phyloP scores from a whole-genome alignment of 345 rosid genomes.

The Abelmoschus esculentus region DNA sequence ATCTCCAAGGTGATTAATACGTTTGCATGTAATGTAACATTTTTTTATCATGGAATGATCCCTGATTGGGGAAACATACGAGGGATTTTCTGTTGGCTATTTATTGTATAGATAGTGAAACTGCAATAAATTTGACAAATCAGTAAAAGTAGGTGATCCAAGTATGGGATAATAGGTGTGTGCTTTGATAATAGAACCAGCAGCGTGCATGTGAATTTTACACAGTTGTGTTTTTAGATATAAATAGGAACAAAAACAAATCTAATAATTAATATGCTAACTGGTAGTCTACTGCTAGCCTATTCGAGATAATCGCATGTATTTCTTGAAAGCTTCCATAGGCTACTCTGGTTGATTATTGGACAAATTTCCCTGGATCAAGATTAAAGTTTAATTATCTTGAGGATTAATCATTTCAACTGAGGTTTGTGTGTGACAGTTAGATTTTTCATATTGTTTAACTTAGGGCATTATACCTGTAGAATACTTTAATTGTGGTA shows the following conservation, averaged over 20 bases:
- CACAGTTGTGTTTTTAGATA: not conserved
- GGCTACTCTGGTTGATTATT: not conserved
- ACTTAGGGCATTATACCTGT: no score
- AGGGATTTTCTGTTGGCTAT: not conserved
- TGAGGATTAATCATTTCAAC: no score
- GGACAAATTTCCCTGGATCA: not conserved
- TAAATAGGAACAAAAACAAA: not conserved
- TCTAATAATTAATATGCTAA: not conserved
- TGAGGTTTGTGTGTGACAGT: no score
- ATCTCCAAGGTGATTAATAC: slow-evolving; percentile 66
- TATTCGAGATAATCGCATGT: not conserved
- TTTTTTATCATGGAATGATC: not conserved
- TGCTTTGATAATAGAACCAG: not conserved
- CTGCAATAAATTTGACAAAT: not conserved
- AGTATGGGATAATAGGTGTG: not conserved
- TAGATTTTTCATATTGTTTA: no score
- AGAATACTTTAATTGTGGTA: no score
- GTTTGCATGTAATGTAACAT: slow-evolving; percentile 7
- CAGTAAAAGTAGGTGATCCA: not conserved
- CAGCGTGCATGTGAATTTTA: not conserved
- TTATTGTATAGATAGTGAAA: not conserved
- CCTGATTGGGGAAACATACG: not conserved
- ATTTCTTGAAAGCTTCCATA: not conserved
- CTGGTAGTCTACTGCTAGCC: not conserved
- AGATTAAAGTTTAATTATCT: no score